phyloP scores from a whole-genome alignment of 345 rosid genomes.

The Gossypium herbaceum region DNA sequence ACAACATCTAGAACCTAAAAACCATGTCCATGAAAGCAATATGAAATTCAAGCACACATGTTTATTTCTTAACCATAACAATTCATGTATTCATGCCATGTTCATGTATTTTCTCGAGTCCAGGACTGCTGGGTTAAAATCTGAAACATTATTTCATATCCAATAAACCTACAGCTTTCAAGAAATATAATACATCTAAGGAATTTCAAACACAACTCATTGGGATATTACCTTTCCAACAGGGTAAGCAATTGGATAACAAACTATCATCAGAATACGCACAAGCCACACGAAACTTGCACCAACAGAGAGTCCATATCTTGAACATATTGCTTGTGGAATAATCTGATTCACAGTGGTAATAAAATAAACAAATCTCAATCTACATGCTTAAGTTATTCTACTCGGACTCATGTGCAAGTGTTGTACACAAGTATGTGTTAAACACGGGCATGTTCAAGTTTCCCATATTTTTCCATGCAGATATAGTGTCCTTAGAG shows the following conservation, averaged over 20 bases:
- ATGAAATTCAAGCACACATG: neutral
- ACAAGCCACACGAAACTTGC: conserved; percentile 91
- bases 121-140: neutral
- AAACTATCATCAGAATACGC: conserved; percentile 67
- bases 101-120: neutral
- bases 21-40: conserved; percentile 4
- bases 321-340: conserved; percentile 89
- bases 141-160: neutral
- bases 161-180: neutral
- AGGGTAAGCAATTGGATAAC: conserved; percentile 89
- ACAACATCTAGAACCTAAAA: conserved; percentile 66
- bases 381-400: neutral
- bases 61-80: neutral
- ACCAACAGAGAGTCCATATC: conserved; percentile 96
- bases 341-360: conserved; percentile 51
- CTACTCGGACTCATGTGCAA: neutral
- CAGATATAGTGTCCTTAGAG: neutral
- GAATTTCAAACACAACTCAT: neutral
- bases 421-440: neutral
- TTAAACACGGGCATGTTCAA: neutral
- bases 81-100: neutral
- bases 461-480: neutral
- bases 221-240: conserved; percentile 69
- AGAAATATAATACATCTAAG: neutral
- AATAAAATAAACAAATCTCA: neutral